phyloP scores from a whole-genome alignment of 225 moss, liverwort and hornwort species.

The Sphagnum tenellum region DNA sequence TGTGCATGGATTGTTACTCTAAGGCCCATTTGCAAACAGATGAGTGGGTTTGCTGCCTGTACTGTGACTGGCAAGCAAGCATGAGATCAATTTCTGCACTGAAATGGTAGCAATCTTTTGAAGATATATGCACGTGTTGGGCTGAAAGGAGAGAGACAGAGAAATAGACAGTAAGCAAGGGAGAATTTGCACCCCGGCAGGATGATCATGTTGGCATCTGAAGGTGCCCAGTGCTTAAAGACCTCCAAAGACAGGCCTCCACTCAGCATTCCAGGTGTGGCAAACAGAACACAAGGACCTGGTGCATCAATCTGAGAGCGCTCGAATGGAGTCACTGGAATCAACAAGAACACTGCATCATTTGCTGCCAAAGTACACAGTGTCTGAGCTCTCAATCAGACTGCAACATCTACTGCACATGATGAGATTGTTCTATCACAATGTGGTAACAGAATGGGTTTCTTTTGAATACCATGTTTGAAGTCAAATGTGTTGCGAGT shows the following conservation, averaged over 20 bases:
- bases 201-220: constrained; percentile 87
- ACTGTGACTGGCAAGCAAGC: no score
- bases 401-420: no score
- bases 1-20: no score
- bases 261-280: constrained; percentile 94
- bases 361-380: constrained; percentile 2
- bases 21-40: no score
- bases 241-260: constrained; percentile 96
- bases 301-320: constrained; percentile 98
- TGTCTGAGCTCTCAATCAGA: background rate
- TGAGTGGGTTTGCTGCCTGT: no score
- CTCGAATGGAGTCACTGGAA: constrained; percentile 81
- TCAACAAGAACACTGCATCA: background rate
- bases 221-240: constrained; percentile 97
- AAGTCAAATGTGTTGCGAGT: constrained; percentile 87
- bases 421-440: no score
- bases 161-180: no score
- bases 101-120: no score
- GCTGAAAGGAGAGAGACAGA: no score
- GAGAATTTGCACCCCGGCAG: constrained; percentile 55
- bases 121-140: no score
- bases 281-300: constrained; percentile 93
- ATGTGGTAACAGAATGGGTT: no score
- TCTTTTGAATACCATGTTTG: constrained; percentile 61
- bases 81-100: no score